Evolutionary conservation across 345 rosid genomes (phyloP), one percentile per base, ranked within the genome.

Genomic region (Eucalyptus paniculata): DNA sequence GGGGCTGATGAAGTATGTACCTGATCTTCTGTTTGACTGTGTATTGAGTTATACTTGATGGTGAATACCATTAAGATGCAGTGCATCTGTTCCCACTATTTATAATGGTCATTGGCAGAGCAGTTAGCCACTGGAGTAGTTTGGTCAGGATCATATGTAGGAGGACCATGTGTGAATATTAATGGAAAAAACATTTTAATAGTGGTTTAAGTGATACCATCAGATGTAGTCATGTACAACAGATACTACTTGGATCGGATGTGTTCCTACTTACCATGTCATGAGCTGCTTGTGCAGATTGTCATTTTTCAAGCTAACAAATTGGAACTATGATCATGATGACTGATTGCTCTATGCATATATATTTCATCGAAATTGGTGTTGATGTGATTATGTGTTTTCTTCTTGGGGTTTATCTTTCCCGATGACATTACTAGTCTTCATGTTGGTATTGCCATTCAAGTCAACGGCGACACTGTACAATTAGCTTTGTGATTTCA

Each of bases 1-100:
- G 91, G 98, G 99, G 88, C 88, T 96, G 89, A 88, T 96, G 90
- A 97, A 96, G 99, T 96, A 94, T 83, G 97, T 77, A 77, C 28
- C 85, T 77, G 47, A 77, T 77, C 47, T 77, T 19, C 6, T 77
- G 47, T 77, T 40, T 21, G 85, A 77, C 85, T 77, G 85, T 77
- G 47, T 77, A 40, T 77, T 77, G 47, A 77, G 47, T 44, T 40
- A 77, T 26, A 77, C 85, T 21, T 40, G 82, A 77, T 77, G 85
- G 85, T 4, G 8, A 37, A 40, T 77, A 21, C 47, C 47, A 21
- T 77, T 77, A 77, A 77, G 85, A 77, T 77, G 85, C 47, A 77
- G 30, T 37, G 83, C 85, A 77, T 77, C 85, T 77, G 85, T 40
- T 77, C 85, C 85, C 85, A 77, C 85, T 42, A 77, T 8, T 77